Evolutionary conservation across 2,329 filamentous ascomycete species (phyloP).

Genomic region (Cladosporium sp.): DNA sequence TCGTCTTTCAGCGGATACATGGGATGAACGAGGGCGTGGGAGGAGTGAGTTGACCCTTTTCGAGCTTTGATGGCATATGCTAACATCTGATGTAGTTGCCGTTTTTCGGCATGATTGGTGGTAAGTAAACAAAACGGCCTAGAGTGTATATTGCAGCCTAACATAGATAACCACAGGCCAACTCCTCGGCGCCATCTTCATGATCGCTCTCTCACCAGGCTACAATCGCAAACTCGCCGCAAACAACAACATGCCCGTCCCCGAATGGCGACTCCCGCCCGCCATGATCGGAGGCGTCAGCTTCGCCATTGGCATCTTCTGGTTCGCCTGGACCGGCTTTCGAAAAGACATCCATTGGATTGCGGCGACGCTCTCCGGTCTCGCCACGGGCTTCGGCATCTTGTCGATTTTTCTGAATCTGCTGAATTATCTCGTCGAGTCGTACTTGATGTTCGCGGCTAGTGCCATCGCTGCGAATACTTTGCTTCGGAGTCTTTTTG

Average conservation of each 20-base stretch:
- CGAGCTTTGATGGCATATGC: background rate
- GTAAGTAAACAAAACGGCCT: background rate
- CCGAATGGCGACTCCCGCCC: conserved; percentile 59
- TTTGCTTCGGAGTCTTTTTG: conserved; percentile 53
- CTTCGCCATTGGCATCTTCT: conserved; percentile 36
- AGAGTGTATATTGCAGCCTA: background rate
- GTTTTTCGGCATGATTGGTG: conserved; percentile 42
- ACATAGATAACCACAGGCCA: conserved; percentile 28
- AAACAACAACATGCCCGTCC: conserved; percentile 54
- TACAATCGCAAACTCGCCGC: conserved; percentile 40
- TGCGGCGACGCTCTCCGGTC: conserved; percentile 43
- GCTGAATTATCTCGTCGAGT: conserved; percentile 61
- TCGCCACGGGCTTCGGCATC: conserved; percentile 59
- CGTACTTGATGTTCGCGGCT: conserved; percentile 57
- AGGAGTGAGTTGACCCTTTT: conserved; percentile 23
- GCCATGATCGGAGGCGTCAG: conserved; percentile 53
- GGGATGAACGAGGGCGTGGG: conserved; percentile 44
- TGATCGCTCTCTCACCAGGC: conserved; percentile 30
- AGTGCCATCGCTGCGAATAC: conserved; percentile 58
- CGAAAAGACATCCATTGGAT: conserved; percentile 41
- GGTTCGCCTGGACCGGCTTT: conserved; percentile 38
- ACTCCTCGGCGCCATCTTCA: conserved; percentile 29
- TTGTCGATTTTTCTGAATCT: conserved; percentile 58
- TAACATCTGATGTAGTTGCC: conserved; percentile 34
- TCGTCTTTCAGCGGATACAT: conserved; percentile 45